Evolutionary conservation across 2,329 filamentous ascomycete species (phyloP), one percentile per base, ranked within the genome.

Genomic region (Epichloe bromicola): DNA sequence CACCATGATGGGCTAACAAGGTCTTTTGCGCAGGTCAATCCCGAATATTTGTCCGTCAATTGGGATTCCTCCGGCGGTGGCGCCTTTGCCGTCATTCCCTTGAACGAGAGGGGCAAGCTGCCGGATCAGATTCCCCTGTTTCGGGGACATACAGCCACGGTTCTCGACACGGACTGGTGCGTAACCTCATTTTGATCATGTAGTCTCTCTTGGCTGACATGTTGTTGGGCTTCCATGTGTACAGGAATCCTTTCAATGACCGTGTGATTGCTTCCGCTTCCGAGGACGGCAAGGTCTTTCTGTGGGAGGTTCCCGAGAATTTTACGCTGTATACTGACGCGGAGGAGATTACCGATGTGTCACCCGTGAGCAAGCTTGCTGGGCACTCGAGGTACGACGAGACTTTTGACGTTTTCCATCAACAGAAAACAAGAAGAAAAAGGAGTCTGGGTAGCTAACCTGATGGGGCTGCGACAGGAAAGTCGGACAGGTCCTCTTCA

Each of bases 401-500:
- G 20, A 19, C 33, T 44, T 26, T 30, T 39, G 5, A 38, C 41
- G 17, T 44, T 12, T 44, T 7, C 12, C 12, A 30, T 30, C 2
- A n/a, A 26, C 30, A 11, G 30, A 3, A 12, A 12, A 39, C 2
- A 20, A 23, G 19, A 20, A 7, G 8, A 36, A 2, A 10, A 19
- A 15, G 6, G 6, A 36, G 4, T 4, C 2, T 3, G 8, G n/a
- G 12, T 33, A 3, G 30, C 51, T 52, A 20, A 49, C 15, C 34
- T 5, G 23, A 20, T n/a, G 41, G 36, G 42, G 34, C 14, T 15
- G 39, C 5, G 23, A 50, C 66, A 94, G 91, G 70, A 98, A 98
- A 72, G 88, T 98, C 57, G 93, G 93, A 55, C 93, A 98, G 69
- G 91, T 98, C 58, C 80, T 96, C 50, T 98, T 97, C 78, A 97